Conservation (phyloP, 768 basidiomycete species). For the Collybiopsis luxurians region DNA sequence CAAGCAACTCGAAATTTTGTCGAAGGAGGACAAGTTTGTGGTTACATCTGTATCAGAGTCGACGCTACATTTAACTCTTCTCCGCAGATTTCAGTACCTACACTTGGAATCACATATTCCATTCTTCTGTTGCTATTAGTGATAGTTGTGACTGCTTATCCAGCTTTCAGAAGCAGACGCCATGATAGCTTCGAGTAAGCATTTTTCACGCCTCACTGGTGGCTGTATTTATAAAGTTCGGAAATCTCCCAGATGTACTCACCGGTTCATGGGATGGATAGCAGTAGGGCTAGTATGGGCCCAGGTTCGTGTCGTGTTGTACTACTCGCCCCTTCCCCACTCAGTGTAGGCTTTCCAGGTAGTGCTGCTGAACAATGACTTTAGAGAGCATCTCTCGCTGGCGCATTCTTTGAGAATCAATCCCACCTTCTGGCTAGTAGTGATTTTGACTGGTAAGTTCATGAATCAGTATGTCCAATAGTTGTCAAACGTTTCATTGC, state of each 20-base stretch:
- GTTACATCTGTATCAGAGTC: background rate
- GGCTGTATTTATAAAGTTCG: background rate
- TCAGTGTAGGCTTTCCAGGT: slow-evolving; percentile 26
- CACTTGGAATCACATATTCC: slow-evolving; percentile 44
- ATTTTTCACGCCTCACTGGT: background rate
- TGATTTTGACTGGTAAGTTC: slow-evolving; percentile 28
- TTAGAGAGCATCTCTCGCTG: slow-evolving; percentile 36
- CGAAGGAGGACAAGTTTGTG: slow-evolving; percentile 30
- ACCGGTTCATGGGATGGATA: slow-evolving; percentile 59
- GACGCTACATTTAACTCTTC: background rate
- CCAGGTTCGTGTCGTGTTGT: slow-evolving; percentile 32
- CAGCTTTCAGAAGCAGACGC: slow-evolving; percentile 40
- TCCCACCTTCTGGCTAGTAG: slow-evolving; percentile 40
- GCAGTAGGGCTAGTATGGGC: slow-evolving; percentile 50
- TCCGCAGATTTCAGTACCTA: slow-evolving; percentile 4
- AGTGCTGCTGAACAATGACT: slow-evolving; percentile 52
- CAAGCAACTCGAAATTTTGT: slow-evolving; percentile 51
- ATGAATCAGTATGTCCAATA: too few species aligned
- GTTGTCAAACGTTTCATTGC: too few species aligned
- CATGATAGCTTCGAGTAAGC: slow-evolving; percentile 52
- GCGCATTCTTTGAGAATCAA: slow-evolving; percentile 34
- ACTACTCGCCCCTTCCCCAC: background rate
- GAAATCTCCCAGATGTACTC: slow-evolving; percentile 21
- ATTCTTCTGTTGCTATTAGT: slow-evolving; percentile 45
- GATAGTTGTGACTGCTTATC: slow-evolving; percentile 52